These are phyloP conservation scores for Fusarium multiceps DNA, from an alignment of 2,329 filamentous ascomycete species.

Conservation along the genomic window DNA sequence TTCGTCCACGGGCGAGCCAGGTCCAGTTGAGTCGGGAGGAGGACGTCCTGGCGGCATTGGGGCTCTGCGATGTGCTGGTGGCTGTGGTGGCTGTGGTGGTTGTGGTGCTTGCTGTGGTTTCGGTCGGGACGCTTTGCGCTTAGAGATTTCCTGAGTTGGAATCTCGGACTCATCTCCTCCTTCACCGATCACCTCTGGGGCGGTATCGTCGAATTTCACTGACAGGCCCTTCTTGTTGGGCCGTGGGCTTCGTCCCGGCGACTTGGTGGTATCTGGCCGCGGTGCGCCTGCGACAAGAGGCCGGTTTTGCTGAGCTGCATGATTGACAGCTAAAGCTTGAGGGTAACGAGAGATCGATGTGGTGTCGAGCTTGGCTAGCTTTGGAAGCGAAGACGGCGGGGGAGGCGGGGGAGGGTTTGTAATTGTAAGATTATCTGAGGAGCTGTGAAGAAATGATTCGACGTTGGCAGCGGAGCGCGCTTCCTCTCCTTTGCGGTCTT, in stretches of 20 bases:
- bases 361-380: conserved; percentile 68
- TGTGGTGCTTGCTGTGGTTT: conserved; percentile 5
- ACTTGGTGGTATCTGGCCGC: conserved; percentile 57
- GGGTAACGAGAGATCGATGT: conserved; percentile 66
- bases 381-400: conserved; percentile 56
- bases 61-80: conserved; percentile 43
- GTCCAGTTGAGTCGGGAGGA: conserved; percentile 13
- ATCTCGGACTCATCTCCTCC: conserved; percentile 87
- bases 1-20: conserved; percentile 49
- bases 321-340: conserved; percentile 61
- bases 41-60: conserved; percentile 22
- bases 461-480: conserved; percentile 59
- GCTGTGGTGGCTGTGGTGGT: conserved; percentile 46
- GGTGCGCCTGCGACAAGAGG: conserved; percentile 51
- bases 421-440: conserved; percentile 66
- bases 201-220: conserved; percentile 78
- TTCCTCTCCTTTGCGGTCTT: conserved; percentile 54
- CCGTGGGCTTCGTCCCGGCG: conserved; percentile 58
- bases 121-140: conserved; percentile 59
- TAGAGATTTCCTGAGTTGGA: conserved; percentile 77
- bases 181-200: conserved; percentile 86
- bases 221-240: conserved; percentile 72
- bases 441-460: conserved; percentile 69
- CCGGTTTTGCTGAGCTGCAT: conserved; percentile 58
- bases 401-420: conserved; percentile 62